Evolutionary conservation across 1,284 basidiomycete genomes (phyloP).

Genomic region (Melampsora americana): DNA sequence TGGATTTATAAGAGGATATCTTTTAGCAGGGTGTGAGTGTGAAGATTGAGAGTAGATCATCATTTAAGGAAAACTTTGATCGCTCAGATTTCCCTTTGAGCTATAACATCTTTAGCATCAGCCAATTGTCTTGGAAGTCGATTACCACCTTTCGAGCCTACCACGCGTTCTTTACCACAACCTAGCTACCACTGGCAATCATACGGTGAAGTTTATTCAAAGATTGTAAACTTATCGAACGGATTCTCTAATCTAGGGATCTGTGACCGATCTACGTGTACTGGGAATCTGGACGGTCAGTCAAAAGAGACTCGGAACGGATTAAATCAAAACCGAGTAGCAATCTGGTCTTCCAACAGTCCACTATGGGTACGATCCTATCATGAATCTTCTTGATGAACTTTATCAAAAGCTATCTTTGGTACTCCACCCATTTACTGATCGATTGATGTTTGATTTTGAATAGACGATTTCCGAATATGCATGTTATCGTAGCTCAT

Average conservation of each 20-base stretch:
- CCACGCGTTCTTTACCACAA: not conserved
- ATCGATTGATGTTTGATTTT: not conserved
- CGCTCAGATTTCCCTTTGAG: not conserved
- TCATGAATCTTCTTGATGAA: not conserved
- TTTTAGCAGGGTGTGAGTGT: constrained; percentile 21
- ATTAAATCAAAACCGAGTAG: constrained; percentile 16
- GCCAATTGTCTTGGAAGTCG: constrained; percentile 24
- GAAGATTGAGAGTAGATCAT: not conserved
- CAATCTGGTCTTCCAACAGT: constrained; percentile 29
- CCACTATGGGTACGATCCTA: constrained; percentile 34
- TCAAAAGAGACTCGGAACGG: not conserved
- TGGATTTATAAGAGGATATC: constrained; percentile 34
- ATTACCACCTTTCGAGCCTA: not conserved
- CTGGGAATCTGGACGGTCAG: not conserved
- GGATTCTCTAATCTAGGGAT: constrained; percentile 19
- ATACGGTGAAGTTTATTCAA: constrained; percentile 27
- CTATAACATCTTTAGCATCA: not conserved
- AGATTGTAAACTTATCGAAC: constrained; percentile 15
- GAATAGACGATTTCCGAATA: constrained; percentile 32
- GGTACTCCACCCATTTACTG: not conserved
- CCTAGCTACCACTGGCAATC: constrained; percentile 28
- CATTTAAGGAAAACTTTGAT: not conserved
- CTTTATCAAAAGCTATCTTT: no score
- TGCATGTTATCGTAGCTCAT: constrained; percentile 35
- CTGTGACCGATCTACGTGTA: not conserved